Conservation (phyloP, 169 alveolate species). For the Cryptosporidium muris region DNA sequence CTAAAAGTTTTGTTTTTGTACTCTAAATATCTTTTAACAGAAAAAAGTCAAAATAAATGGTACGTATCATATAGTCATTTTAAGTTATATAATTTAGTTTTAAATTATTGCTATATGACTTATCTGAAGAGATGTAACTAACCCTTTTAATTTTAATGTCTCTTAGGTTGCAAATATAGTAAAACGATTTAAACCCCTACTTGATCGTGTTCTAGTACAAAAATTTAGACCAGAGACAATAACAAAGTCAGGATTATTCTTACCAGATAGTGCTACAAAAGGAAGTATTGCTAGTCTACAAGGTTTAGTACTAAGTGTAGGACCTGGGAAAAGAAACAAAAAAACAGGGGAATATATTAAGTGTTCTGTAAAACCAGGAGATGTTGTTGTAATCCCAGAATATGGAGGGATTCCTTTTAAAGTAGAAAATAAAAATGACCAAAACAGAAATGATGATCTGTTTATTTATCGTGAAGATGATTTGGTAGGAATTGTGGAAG, state of each 20-base stretch:
- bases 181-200: constrained; percentile 31
- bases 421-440: constrained; percentile 4
- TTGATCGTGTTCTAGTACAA: constrained; percentile 62
- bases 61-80: no score
- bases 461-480: constrained; percentile 52
- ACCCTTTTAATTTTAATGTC: no score
- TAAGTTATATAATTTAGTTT: no score
- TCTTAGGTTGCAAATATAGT: constrained; percentile 12
- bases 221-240: constrained; percentile 17
- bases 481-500: constrained; percentile 31
- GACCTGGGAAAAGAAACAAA: constrained; percentile 31
- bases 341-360: constrained; percentile 26
- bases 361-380: constrained; percentile 45
- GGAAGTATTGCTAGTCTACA: background rate
- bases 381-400: constrained; percentile 45
- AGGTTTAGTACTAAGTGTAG: constrained; percentile 33
- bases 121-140: no score
- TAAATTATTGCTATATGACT: no score
- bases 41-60: no score
- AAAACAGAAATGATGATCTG: constrained; percentile 1
- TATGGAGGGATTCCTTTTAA: constrained; percentile 20
- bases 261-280: constrained; percentile 17
- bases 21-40: no score
- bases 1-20: no score
- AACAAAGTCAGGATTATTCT: constrained; percentile 45